Base-by-base conservation (phyloP, 768 basidiomycete genomes). In the Lentinula detonsa region DNA sequence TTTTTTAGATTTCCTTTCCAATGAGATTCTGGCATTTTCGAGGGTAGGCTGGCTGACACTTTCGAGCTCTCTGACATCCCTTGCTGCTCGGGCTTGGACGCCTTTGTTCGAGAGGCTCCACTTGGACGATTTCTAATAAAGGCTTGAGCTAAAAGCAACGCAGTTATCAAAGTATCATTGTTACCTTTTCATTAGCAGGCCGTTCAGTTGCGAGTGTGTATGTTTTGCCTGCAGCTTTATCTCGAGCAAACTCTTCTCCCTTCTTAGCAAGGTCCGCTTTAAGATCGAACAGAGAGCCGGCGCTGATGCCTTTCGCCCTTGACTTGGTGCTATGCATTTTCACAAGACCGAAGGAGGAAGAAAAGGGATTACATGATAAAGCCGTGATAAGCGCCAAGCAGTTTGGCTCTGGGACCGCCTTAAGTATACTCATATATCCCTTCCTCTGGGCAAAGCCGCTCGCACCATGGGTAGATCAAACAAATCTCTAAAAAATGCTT, bases 61-160 rank as follows among this genome's bases (percentile, higher is more conserved):
- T 64, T 91, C 90, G 2, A 87, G 78, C 67, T 91, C 88, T 48
- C 16, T n/a, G 6, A 85, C 68, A 72, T 94, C 93, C 34, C 86
- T 81, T 18, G 77, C 74, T 0, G 85, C 84, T 1, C 93, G 84
- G 5, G 72, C 73, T 2, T 80, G 69, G 18, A 94, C 85, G 15
- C 91, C 92, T 69, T 86, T 87, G 67, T 93, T 93, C 55, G 85
- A 83, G 39, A 83, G 84, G 4, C 81, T 74, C 93, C 93, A 95
- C 73, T 85, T 76, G 1, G 86, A 87, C 3, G 86, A 81, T 79
- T 91, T 93, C 91, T 93, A 1, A 35, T 34, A 16, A 18, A 34
- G 1, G 6, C 16, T 51, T 37, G 28, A 43, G 46, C 11, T 28
- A 60, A 15, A 6, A 10, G 13, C 49, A 31, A 35, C 49, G 33